Evolutionary conservation across 495 filamentous ascomycete species (phyloP).

Genomic region (Penicillium atrosanguineum): DNA sequence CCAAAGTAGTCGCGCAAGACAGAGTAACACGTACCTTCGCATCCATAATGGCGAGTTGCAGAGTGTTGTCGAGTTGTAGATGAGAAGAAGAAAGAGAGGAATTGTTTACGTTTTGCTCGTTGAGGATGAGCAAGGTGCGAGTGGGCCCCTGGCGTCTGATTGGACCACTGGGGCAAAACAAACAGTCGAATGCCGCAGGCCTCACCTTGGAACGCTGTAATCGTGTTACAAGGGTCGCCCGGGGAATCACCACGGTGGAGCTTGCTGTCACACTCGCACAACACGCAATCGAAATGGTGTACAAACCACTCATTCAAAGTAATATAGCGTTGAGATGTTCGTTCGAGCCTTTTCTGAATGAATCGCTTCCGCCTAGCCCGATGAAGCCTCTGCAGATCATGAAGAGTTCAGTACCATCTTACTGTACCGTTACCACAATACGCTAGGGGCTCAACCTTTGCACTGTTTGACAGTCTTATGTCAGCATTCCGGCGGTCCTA

Average conservation of each 20-base stretch:
- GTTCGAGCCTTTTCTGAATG: background rate
- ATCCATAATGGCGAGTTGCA: constrained; percentile 31
- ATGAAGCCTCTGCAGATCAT: background rate
- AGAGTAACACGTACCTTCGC: constrained; percentile 37
- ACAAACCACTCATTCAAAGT: background rate
- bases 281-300: background rate
- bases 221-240: constrained; percentile 1
- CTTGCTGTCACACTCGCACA: background rate
- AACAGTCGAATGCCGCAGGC: constrained; percentile 16
- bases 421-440: background rate
- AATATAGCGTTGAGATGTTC: background rate
- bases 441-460: background rate
- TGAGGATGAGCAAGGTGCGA: constrained; percentile 14
- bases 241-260: background rate
- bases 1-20: background rate
- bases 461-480: constrained; percentile 7
- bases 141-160: constrained; percentile 15
- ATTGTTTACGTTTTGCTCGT: constrained; percentile 40
- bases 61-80: background rate
- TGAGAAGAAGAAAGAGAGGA: constrained; percentile 6
- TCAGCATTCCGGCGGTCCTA: background rate
- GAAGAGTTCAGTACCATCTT: background rate
- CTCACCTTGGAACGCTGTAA: constrained; percentile 1
- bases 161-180: constrained; percentile 25
- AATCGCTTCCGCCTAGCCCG: background rate